A percentile compares a stretch with the other conserved stretches of the same genome.
Conservation (phyloP, 768 basidiomycete species). For the Suillus brevipes region DNA sequence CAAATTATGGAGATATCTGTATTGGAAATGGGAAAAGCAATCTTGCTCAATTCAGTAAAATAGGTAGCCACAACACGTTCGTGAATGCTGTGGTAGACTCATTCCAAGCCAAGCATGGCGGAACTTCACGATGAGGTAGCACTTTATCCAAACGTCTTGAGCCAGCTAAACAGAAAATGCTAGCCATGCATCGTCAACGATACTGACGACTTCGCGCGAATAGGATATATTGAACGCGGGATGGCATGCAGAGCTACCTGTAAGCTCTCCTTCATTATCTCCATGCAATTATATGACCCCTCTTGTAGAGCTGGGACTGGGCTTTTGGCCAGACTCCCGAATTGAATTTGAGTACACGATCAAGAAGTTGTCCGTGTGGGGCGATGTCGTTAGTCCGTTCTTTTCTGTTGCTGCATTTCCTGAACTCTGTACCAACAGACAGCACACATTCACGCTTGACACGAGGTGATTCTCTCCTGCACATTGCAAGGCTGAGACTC, state of each 20-base stretch:
- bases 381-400: constrained; percentile 40
- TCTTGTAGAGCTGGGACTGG: constrained; percentile 88
- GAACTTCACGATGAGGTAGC: constrained; percentile 38
- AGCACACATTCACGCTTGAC: constrained; percentile 61
- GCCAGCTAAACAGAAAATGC: constrained; percentile 7
- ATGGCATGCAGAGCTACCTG: constrained; percentile 76
- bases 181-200: constrained; percentile 48
- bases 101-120: constrained; percentile 61
- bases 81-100: constrained; percentile 63
- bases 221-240: constrained; percentile 65
- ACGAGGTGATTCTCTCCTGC: constrained; percentile 63
- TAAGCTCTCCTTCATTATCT: constrained; percentile 31
- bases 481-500: neutral
- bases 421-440: constrained; percentile 9
- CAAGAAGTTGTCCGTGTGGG: constrained; percentile 49
- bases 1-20: too few relatives aligned
- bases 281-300: neutral
- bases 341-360: constrained; percentile 80
- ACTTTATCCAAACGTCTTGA: neutral
- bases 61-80: constrained; percentile 69
- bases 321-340: constrained; percentile 88
- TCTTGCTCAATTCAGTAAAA: constrained; percentile 52
- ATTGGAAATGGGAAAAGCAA: too few relatives aligned
- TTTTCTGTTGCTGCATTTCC: constrained; percentile 10
- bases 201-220: constrained; percentile 41